These are phyloP conservation scores for Botrytis galanthina DNA, from an alignment of 2,329 filamentous ascomycete species.

Conservation along the genomic window DNA sequence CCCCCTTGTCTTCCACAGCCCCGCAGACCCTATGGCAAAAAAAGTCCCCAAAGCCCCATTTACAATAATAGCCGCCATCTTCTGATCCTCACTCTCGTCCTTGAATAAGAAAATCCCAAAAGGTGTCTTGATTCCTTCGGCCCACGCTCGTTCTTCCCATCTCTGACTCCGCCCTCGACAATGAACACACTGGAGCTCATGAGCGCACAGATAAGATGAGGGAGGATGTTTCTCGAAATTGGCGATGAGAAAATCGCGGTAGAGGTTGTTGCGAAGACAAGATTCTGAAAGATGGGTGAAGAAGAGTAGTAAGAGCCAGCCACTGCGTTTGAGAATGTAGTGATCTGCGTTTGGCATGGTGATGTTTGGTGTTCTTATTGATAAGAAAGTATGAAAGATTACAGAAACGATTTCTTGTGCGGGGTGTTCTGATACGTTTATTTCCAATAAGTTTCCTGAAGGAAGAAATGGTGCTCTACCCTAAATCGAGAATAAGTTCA, in stretches of 20 bases:
- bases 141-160: background rate
- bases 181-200: background rate
- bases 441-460: background rate
- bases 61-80: background rate
- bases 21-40: background rate
- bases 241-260: background rate
- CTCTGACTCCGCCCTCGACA: background rate
- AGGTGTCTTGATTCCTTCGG: background rate
- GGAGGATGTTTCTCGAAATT: background rate
- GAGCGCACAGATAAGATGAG: background rate
- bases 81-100: background rate
- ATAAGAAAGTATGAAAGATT: background rate
- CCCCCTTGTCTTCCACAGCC: slow-evolving; percentile 7
- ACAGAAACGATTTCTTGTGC: fast-evolving
- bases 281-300: background rate
- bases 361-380: background rate
- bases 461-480: background rate
- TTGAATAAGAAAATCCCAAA: background rate
- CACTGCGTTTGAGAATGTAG: slow-evolving; percentile 7
- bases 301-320: slow-evolving; percentile 10
- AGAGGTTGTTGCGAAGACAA: background rate
- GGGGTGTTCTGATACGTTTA: background rate
- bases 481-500: background rate
- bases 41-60: background rate
- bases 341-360: background rate